A percentile compares a stretch with the other conserved stretches of the same genome.
These are phyloP conservation scores for Stephania cephalantha DNA, from an alignment of 164 flowering plant genomes.

Conservation along the genomic window DNA sequence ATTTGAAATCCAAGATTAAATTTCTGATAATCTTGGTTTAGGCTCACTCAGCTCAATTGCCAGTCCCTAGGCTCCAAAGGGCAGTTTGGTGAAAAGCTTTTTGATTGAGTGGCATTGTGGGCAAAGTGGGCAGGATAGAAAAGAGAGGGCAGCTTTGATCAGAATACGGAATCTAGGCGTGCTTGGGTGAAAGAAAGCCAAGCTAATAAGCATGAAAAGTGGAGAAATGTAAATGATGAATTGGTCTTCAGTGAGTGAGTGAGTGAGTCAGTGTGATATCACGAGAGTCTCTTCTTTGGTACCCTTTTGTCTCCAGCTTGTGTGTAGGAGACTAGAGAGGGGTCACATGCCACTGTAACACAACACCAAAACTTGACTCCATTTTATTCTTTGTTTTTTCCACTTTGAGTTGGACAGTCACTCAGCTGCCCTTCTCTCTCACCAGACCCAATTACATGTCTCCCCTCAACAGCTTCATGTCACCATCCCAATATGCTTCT, in stretches of 20 bases:
- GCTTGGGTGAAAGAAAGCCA: conserved; percentile 3
- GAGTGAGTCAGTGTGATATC: conserved; percentile 2
- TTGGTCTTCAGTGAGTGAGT: conserved; percentile 6
- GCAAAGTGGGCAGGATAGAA: not conserved
- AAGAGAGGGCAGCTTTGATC: conserved; percentile 7
- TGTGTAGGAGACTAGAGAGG: not conserved
- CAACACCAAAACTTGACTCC: not conserved
- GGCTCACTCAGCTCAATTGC: not conserved
- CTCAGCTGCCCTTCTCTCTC: not conserved
- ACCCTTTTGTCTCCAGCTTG: conserved; percentile 5
- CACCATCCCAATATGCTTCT: conserved; percentile 5
- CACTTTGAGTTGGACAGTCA: not conserved
- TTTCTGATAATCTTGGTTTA: not conserved
- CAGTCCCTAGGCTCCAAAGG: not conserved
- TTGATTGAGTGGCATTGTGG: not conserved
- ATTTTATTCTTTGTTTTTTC: conserved; percentile 5
- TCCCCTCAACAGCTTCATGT: not conserved
- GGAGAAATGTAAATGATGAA: not conserved
- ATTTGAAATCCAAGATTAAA: not conserved
- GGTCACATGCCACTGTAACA: conserved; percentile 4
- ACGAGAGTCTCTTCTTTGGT: conserved; percentile 13
- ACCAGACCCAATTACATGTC: not conserved
- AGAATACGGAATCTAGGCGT: conserved; percentile 13
- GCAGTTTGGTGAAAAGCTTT: not conserved
- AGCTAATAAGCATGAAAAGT: conserved; percentile 1